These are phyloP conservation scores for Ceratobasidium sp. DNA, from an alignment of 1,284 basidiomycete species.

Conservation along the genomic window DNA sequence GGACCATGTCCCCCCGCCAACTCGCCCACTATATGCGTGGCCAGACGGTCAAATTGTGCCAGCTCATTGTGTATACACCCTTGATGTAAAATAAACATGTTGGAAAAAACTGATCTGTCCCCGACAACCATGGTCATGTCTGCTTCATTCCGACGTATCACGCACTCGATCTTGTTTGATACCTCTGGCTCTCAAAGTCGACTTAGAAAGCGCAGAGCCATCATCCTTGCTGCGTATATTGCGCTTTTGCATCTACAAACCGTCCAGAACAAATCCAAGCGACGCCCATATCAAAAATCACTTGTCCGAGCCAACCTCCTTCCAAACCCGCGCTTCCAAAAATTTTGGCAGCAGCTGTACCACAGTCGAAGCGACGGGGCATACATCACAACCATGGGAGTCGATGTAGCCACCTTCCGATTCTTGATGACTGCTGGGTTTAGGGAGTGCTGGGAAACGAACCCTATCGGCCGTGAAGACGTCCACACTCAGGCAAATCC, in stretches of 20 bases:
- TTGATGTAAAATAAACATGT: not conserved
- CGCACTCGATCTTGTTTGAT: not conserved
- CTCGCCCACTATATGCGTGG: too few species aligned
- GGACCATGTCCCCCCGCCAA: too few species aligned
- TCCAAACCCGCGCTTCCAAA: conserved; percentile 51
- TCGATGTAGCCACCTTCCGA: not conserved
- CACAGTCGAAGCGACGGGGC: not conserved
- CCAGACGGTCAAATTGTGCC: too few species aligned
- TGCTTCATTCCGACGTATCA: not conserved
- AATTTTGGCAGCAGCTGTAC: conserved; percentile 31
- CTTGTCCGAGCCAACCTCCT: conserved; percentile 8
- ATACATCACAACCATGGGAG: conserved; percentile 24
- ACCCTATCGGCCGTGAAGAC: not conserved
- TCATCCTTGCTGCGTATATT: not conserved
- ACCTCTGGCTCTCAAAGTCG: not conserved
- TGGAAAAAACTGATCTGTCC: not conserved
- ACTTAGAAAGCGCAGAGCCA: not conserved
- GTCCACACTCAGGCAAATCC: not conserved
- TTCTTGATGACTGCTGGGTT: conserved; percentile 21
- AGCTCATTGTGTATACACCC: not conserved
- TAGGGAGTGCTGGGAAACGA: not conserved
- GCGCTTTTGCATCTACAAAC: not conserved
- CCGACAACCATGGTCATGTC: not conserved
- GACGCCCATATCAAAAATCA: not conserved
- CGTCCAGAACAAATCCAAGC: not conserved